Percentiles rank a stretch among this genome's conserved stretches.
Evolutionary conservation across 805 yeast species (phyloP).

Genomic region (Huiozyma sinensis): DNA sequence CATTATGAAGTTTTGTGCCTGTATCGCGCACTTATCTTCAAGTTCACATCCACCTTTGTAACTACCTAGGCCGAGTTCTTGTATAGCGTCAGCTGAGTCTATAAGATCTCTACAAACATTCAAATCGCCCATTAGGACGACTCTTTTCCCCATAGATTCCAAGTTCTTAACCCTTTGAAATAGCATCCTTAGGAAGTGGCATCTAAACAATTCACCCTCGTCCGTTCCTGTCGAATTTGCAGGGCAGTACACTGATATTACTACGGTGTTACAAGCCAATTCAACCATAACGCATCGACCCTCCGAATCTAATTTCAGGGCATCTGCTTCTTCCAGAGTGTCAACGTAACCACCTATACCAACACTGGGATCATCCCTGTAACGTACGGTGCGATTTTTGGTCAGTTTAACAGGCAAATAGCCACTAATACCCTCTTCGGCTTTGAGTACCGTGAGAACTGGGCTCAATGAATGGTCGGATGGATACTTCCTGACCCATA

Average conservation of each 20-base stretch:
- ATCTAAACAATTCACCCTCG: conserved; percentile 50
- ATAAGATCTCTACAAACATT: conserved; percentile 71
- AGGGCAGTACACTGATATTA: conserved; percentile 75
- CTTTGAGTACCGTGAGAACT: conserved; percentile 48
- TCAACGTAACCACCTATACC: conserved; percentile 61
- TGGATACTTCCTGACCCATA: conserved; percentile 51
- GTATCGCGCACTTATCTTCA: conserved; percentile 12
- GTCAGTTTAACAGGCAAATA: conserved; percentile 21
- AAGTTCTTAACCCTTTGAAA: conserved; percentile 53
- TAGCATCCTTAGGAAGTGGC: conserved; percentile 46
- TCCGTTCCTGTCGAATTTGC: conserved; percentile 72
- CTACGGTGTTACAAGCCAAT: conserved; percentile 47
- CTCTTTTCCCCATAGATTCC: conserved; percentile 47
- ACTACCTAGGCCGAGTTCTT: conserved; percentile 1
- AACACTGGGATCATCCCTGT: conserved; percentile 13
- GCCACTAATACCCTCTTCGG: conserved; percentile 92
- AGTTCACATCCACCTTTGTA: conserved; percentile 28
- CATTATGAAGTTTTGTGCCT: conserved; percentile 30
- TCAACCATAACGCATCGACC: conserved; percentile 78
- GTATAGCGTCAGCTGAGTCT: conserved; percentile 67
- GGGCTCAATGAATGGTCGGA: conserved; percentile 32
- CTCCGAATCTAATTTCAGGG: conserved; percentile 54
- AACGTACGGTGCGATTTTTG: conserved; percentile 6
- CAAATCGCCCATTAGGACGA: conserved; percentile 80
- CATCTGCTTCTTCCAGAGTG: conserved; percentile 30